Evolutionary conservation across 139 green algal genomes (phyloP), one percentile per base, ranked within the genome.

Genomic region (Coccomyxa sp.): DNA sequence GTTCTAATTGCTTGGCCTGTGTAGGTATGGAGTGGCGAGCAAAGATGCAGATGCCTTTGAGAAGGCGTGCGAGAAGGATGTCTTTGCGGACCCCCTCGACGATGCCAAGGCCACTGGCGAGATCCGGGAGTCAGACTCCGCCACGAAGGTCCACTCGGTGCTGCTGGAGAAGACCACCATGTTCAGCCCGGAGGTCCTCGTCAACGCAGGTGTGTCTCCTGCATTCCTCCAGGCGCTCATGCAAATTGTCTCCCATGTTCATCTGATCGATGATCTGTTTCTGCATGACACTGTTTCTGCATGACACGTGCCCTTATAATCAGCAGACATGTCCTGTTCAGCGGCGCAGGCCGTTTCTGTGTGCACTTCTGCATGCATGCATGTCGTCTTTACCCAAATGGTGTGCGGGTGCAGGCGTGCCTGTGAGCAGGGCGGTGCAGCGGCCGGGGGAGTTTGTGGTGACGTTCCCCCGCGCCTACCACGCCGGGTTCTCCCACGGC

Each of bases 401-500:
- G 14, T 29, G 18, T 14, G 50, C 14, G 14, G 14, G 50, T 72
- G 68, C 82, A 85, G 92, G 90, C 31, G 86, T 98, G 68, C 80
- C 73, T 14, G 89, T 95, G 29, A 87, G 44, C 38, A 84, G 90
- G 3, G 78, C 82, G 22, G 85, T 93, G 70, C 94, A 98, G 84
- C 27, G 90, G 29, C 58, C 91, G 27, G 94, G 94, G 8, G 91
- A 95, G 78, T 97, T 92, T 40, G 82, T 98, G 5, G 68, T 98
- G 44, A 98, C 94, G 27, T 98, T 95, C 82, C 94, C 94, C 2
- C 83, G 88, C 37, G 76, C 88, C 29, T 98, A 97, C 86, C 94
- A 98, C 81, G 85, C 68, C 18, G 93, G 92, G 69, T 98, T 97
- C 84, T 87, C 82, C 38, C 80, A 88, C 73, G 94, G 94, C 73